phyloP scores from a whole-genome alignment of 2,329 filamentous ascomycete species.

The Pestalotiopsis sp. region DNA sequence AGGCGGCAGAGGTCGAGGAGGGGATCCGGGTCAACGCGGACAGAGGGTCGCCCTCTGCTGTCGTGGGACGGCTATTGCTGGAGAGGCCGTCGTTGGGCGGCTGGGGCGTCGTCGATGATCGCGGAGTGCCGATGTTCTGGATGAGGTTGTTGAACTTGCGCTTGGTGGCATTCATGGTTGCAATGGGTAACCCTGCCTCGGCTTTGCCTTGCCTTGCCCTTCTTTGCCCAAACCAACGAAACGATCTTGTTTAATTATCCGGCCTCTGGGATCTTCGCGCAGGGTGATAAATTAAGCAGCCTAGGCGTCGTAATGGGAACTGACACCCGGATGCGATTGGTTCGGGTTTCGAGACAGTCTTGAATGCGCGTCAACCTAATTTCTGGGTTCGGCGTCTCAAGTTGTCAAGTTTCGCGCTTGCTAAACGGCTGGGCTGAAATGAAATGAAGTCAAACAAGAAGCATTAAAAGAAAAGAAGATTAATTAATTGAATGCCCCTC shows the following conservation, averaged over 20 bases:
- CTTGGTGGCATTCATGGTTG: constrained; percentile 73
- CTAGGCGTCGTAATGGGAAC: background rate
- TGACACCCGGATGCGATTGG: background rate
- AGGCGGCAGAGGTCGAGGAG: constrained; percentile 14
- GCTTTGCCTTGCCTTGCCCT: background rate
- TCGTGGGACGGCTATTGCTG: constrained; percentile 28
- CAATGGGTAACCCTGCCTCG: background rate
- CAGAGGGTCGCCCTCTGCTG: background rate
- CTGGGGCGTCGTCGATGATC: constrained; percentile 39
- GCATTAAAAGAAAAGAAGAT: background rate
- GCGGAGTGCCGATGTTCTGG: constrained; percentile 62
- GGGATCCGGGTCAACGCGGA: constrained; percentile 28
- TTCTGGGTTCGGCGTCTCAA: background rate
- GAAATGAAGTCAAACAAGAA: background rate
- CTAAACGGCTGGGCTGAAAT: background rate
- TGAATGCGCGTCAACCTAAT: background rate
- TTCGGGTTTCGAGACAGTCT: background rate
- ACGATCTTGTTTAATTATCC: background rate
- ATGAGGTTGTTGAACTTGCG: constrained; percentile 80
- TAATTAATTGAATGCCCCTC: background rate
- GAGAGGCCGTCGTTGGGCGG: constrained; percentile 35
- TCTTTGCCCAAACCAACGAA: too few species aligned
- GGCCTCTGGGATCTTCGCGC: background rate
- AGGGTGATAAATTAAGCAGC: background rate
- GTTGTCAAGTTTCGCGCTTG: background rate